phyloP scores from a whole-genome alignment of 176 grass and related monocot genomes.

The Oryza nivara region DNA sequence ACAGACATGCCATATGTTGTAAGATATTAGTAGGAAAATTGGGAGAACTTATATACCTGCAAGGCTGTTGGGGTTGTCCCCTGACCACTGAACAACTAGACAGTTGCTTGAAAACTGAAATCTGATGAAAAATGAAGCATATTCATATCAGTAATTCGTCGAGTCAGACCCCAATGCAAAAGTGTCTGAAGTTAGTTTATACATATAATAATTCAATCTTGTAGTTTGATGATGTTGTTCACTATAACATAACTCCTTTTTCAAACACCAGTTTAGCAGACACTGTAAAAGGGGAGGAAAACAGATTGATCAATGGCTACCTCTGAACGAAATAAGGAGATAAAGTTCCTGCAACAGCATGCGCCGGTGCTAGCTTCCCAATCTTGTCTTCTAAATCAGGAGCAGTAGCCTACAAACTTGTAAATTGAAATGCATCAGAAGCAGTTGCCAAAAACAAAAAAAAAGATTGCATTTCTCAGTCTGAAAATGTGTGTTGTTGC shows the following conservation, averaged over 20 bases:
- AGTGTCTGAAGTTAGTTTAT: neutral
- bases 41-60: conserved; percentile 51
- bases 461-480: neutral
- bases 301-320: conserved; percentile 5
- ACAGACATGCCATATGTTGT: neutral
- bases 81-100: conserved; percentile 87
- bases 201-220: neutral
- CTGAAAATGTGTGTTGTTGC: neutral
- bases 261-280: neutral
- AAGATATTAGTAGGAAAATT: neutral
- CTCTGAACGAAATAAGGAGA: conserved; percentile 87
- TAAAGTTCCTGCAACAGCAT: conserved; percentile 65
- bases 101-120: conserved; percentile 71
- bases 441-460: neutral
- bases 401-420: conserved; percentile 63
- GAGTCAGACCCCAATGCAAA: neutral
- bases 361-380: conserved; percentile 64
- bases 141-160: neutral
- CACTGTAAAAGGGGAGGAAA: neutral
- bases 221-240: neutral
- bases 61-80: conserved; percentile 95
- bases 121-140: conserved; percentile 42
- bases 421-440: conserved; percentile 7
- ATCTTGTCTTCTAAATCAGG: conserved; percentile 70
- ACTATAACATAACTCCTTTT: neutral